Conservation (phyloP, 1,284 basidiomycete species). For the Kwoniella shivajii region DNA sequence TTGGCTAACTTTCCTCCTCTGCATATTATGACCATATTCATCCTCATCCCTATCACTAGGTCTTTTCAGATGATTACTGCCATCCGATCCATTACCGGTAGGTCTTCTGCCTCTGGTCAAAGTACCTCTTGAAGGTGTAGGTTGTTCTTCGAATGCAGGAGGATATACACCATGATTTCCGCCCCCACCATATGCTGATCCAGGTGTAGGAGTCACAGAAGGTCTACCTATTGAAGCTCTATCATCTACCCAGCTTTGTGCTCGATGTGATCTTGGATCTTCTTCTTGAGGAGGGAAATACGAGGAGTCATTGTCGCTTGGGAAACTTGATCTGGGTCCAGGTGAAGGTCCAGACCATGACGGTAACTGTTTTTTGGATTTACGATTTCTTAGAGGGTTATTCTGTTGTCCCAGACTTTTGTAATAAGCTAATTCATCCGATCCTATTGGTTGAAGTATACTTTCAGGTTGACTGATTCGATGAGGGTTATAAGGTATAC, state of each 20-base stretch:
- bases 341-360: conserved; percentile 45
- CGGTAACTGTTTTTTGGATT: conserved; percentile 26
- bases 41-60: conserved; percentile 18
- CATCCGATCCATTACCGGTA: conserved; percentile 4
- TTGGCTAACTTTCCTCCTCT: conserved; percentile 24
- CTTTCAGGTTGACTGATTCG: conserved; percentile 22
- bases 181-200: conserved; percentile 14
- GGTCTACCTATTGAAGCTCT: conserved; percentile 18
- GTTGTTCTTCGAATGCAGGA: conserved; percentile 17
- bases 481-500: conserved; percentile 35
- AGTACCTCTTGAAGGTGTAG: neutral
- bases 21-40: conserved; percentile 18
- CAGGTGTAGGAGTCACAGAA: conserved; percentile 25
- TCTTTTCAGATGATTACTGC: conserved; percentile 19
- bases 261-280: conserved; percentile 3
- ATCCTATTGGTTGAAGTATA: conserved; percentile 28
- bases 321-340: conserved; percentile 19
- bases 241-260: conserved; percentile 14
- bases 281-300: conserved; percentile 35
- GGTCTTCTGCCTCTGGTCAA: conserved; percentile 11
- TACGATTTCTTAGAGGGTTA: conserved; percentile 39
- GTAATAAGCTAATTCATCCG: conserved; percentile 36
- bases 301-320: conserved; percentile 27
- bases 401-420: conserved; percentile 26
- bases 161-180: conserved; percentile 9